phyloP scores from a whole-genome alignment of 192 early-diverging fungal species.

The Coemansia sp. region DNA sequence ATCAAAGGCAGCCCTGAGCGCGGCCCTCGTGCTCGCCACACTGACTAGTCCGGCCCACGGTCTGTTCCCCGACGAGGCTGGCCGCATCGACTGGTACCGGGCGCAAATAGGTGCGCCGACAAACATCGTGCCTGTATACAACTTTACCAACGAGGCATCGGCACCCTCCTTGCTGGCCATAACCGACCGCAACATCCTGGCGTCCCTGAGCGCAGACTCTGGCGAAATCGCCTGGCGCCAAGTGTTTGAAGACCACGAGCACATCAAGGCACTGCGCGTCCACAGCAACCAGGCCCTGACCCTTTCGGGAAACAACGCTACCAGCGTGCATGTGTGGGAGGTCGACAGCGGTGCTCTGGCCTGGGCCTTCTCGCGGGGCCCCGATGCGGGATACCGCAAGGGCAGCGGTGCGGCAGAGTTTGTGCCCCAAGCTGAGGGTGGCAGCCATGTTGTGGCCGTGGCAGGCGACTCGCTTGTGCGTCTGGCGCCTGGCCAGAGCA shows the following conservation, averaged over 20 bases:
- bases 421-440: slow-evolving; percentile 25
- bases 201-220: slow-evolving; percentile 59
- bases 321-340: slow-evolving; percentile 53
- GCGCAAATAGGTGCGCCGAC: slow-evolving; percentile 38
- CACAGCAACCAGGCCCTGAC: slow-evolving; percentile 35
- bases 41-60: slow-evolving; percentile 10
- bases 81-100: slow-evolving; percentile 48
- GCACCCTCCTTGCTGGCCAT: slow-evolving; percentile 51
- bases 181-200: slow-evolving; percentile 74
- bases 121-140: slow-evolving; percentile 17
- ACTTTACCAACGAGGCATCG: slow-evolving; percentile 21
- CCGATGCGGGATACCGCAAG: slow-evolving; percentile 15
- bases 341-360: slow-evolving; percentile 9
- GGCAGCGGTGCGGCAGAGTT: slow-evolving; percentile 46
- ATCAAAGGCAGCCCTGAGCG: slow-evolving; percentile 3
- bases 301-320: slow-evolving; percentile 14
- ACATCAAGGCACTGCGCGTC: slow-evolving; percentile 50
- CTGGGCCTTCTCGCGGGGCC: slow-evolving; percentile 20
- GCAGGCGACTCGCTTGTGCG: slow-evolving; percentile 39
- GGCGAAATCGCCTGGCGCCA: slow-evolving; percentile 82
- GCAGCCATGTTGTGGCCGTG: slow-evolving; percentile 36
- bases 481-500: slow-evolving; percentile 6
- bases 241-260: slow-evolving; percentile 56
- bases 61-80: slow-evolving; percentile 50
- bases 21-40: slow-evolving; percentile 17